Evolutionary conservation across 2,329 filamentous ascomycete species (phyloP).

Genomic region (Akanthomyces uredinophilus): DNA sequence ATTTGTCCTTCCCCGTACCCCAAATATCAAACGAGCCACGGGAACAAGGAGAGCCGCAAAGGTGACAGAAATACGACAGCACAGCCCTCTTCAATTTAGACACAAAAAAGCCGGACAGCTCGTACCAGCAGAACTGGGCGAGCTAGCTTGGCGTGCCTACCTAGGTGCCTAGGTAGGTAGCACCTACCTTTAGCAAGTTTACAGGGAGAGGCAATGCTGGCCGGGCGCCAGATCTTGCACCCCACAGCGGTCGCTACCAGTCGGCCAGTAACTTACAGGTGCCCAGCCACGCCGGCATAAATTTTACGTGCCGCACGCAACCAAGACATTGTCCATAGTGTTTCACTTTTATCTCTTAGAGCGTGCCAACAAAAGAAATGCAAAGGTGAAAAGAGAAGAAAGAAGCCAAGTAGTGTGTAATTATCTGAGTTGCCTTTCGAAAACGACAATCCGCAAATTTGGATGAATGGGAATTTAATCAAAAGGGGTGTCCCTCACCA

Average conservation of each 20-base stretch:
- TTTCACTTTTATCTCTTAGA: not conserved
- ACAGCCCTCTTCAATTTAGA: conserved; percentile 10
- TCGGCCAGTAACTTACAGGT: too few species aligned
- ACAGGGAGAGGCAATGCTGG: not conserved
- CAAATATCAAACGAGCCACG: not conserved
- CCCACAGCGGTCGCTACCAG: not conserved
- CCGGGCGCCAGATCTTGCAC: conserved; percentile 1
- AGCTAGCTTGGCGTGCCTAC: too few species aligned
- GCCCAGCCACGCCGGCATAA: not conserved
- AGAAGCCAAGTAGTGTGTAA: too few species aligned
- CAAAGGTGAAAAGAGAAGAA: not conserved
- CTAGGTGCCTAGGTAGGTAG: too few species aligned
- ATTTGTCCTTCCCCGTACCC: not conserved
- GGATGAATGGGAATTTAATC: not conserved
- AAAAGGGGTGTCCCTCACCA: not conserved
- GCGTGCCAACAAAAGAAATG: not conserved
- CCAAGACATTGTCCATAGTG: conserved; percentile 1
- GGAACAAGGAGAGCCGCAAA: not conserved
- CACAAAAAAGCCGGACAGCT: not conserved
- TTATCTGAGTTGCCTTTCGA: not conserved
- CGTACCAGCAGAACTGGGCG: not conserved
- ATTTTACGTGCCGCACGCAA: not conserved
- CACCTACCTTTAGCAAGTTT: not conserved
- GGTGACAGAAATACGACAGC: not conserved
- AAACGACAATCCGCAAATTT: not conserved